These are phyloP conservation scores for Curvularia verruculosa DNA, from an alignment of 2,329 filamentous ascomycete genomes.

Conservation along the genomic window DNA sequence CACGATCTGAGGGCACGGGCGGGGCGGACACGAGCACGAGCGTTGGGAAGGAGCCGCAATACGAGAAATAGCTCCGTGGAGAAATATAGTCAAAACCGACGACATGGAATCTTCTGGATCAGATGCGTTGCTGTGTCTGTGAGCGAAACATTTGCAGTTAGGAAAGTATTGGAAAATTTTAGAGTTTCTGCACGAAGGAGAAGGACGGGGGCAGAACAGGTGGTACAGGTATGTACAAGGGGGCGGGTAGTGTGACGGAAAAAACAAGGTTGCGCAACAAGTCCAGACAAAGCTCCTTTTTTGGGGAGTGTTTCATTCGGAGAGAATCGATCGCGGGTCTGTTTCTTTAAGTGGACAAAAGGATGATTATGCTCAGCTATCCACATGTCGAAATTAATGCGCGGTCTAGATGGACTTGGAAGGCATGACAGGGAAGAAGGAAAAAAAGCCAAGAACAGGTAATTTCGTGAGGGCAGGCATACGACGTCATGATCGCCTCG, in stretches of 20 bases:
- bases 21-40: background rate
- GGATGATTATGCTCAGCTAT: background rate
- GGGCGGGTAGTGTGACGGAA: background rate
- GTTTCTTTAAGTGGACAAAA: background rate
- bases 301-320: background rate
- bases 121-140: background rate
- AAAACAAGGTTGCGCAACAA: background rate
- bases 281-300: background rate
- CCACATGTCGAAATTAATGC: background rate
- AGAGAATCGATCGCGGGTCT: background rate
- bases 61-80: background rate
- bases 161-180: background rate
- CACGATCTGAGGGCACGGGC: slow-evolving; percentile 1
- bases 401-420: background rate
- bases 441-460: background rate
- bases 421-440: background rate
- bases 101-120: background rate
- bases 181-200: background rate
- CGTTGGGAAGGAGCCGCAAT: slow-evolving; percentile 2
- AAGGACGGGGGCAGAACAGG: background rate
- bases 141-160: background rate
- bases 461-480: background rate
- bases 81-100: background rate
- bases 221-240: background rate
- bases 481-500: slow-evolving; percentile 13